Base-by-base conservation (phyloP, 306 rosid genomes). In the Cucumis melo region DNA sequence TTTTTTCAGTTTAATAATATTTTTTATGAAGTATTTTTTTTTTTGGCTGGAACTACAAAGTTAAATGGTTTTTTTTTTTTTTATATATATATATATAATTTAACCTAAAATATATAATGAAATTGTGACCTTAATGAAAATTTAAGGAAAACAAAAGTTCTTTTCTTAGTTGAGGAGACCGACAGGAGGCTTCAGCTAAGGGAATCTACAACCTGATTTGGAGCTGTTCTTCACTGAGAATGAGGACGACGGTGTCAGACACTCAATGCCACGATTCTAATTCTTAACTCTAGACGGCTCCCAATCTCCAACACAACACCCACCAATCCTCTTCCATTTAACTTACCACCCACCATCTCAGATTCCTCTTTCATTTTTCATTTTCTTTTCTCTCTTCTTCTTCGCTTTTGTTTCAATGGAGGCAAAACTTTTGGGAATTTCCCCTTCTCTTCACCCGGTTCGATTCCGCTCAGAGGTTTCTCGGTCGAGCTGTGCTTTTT, bases 371-470 rank as follows among this genome's bases (percentile, higher is more conserved):
- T 44, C 74, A 9, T 68, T 44, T 67, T 67, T 3, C 36, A 3
- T 14, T 5, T 16, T 67, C 21, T 41, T 46, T 41, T 11, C 32
- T 32, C 50, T 38, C 16, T 20, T 32, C 36, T 32, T 32, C 74
- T 10, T 59, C 29, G 58, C 14, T 24, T 6, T n/a, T 56, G 58
- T 3, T 66, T 55, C 80, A 76, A 93, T 93, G 98, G 96, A 88
- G 76, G 82, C 93, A 3, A 89, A 76, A 85, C 80, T 89, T 70
- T 32, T 88, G 0, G 84, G 83, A 78, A 59, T 80, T n/a, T 51
- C 82, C 55, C 55, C 76, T 55, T 46, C 79, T 60, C 58, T 84
- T 4, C 38, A 77, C 11, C 16, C 86, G 20, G 56, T 78, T 48
- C 74, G 73, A 42, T 53, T 6, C 36, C 62, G 61, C 1, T 80